Evolutionary conservation across 345 rosid genomes (phyloP).

Genomic region (Toxicodendron radicans): DNA sequence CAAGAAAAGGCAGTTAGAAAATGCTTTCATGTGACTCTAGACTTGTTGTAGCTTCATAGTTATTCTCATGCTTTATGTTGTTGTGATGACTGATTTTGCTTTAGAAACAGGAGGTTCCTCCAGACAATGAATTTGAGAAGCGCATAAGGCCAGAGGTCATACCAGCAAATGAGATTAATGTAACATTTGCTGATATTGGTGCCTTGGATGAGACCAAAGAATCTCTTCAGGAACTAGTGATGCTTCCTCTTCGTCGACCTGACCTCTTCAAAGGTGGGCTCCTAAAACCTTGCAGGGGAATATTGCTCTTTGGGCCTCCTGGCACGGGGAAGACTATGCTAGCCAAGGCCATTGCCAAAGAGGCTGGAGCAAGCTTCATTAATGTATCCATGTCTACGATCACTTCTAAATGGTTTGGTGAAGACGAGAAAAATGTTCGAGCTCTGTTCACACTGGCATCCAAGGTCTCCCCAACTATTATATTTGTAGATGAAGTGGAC

Average conservation of each 20-base stretch:
- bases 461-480: slow-evolving; percentile 87
- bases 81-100: background rate
- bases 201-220: slow-evolving; percentile 89
- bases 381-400: slow-evolving; percentile 96
- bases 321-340: slow-evolving; percentile 98
- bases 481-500: slow-evolving; percentile 95
- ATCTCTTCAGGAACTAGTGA: slow-evolving; percentile 88
- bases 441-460: slow-evolving; percentile 90
- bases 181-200: slow-evolving; percentile 81
- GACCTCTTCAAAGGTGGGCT: slow-evolving; percentile 88
- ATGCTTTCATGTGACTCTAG: background rate
- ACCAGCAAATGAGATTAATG: slow-evolving; percentile 72
- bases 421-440: slow-evolving; percentile 95
- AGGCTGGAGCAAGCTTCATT: slow-evolving; percentile 96
- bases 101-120: slow-evolving; percentile 57
- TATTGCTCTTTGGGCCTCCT: slow-evolving; percentile 96
- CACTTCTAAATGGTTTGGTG: slow-evolving; percentile 98
- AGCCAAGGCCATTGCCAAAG: slow-evolving; percentile 94
- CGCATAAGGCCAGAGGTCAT: slow-evolving; percentile 94
- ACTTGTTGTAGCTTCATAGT: background rate
- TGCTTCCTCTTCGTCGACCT: slow-evolving; percentile 95
- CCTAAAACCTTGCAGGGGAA: slow-evolving; percentile 91
- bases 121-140: slow-evolving; percentile 96
- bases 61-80: background rate
- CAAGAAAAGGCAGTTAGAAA: background rate